Evolutionary conservation across 2,329 filamentous ascomycete genomes (phyloP).

Genomic region (Sporothrix phasma): DNA sequence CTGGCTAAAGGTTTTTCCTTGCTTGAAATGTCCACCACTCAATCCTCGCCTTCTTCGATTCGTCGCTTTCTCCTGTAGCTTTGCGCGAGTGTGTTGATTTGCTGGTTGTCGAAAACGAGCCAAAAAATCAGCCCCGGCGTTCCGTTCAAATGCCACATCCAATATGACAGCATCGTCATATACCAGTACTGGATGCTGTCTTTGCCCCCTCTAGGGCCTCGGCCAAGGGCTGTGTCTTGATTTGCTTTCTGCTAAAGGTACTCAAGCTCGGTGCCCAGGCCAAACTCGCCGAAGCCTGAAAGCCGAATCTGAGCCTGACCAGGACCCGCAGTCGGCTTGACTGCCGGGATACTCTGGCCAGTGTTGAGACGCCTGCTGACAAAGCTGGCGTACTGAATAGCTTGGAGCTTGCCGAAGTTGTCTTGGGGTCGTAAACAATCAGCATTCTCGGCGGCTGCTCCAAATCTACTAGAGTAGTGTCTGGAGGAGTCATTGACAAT

Average conservation of each 20-base stretch:
- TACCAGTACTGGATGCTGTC: slow-evolving; percentile 27
- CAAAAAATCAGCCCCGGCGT: slow-evolving; percentile 35
- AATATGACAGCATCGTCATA: slow-evolving; percentile 29
- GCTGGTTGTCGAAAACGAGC: slow-evolving; percentile 38
- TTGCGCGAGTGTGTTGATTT: not conserved
- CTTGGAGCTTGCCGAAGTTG: slow-evolving; percentile 6
- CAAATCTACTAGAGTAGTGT: not conserved
- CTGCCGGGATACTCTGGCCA: not conserved
- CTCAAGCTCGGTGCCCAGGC: slow-evolving; percentile 28
- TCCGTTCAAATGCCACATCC: slow-evolving; percentile 28
- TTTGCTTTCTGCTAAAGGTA: slow-evolving; percentile 20
- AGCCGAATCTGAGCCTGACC: not conserved
- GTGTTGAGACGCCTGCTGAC: not conserved
- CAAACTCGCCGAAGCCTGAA: slow-evolving; percentile 2
- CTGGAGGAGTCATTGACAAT: slow-evolving; percentile 15
- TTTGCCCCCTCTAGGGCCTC: slow-evolving; percentile 11
- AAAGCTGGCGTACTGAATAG: not conserved
- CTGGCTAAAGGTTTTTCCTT: slow-evolving; percentile 39
- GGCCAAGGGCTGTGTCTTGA: not conserved
- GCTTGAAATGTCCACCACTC: slow-evolving; percentile 40
- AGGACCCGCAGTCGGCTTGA: not conserved
- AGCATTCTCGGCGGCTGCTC: not conserved
- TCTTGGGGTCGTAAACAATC: not conserved
- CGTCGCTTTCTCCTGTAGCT: not conserved
- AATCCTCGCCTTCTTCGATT: slow-evolving; percentile 25